A percentile compares a stretch with the other conserved stretches of the same genome.
phyloP scores from a whole-genome alignment of 2,329 filamentous ascomycete genomes.

The Nothophaeocryptopus gaeumannii region DNA sequence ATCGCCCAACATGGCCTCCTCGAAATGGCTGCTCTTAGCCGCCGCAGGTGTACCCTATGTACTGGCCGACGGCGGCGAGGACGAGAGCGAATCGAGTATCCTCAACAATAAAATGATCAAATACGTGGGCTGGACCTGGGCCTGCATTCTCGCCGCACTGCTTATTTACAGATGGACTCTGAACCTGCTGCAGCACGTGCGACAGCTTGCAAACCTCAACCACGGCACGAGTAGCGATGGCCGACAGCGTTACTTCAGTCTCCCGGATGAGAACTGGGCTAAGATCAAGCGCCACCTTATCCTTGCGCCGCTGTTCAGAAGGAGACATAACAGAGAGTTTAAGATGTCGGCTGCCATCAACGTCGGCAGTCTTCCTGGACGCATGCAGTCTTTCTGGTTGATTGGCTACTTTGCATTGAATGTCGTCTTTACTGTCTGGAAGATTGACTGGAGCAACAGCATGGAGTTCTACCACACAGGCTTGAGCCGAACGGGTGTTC shows the following conservation, averaged over 20 bases:
- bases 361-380: conserved; percentile 49
- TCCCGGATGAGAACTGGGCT: conserved; percentile 53
- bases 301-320: conserved; percentile 47
- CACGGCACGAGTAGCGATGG: conserved; percentile 58
- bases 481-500: conserved; percentile 66
- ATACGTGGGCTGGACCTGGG: conserved; percentile 51
- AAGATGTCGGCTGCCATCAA: conserved; percentile 50
- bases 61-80: conserved; percentile 10
- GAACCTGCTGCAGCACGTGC: conserved; percentile 63
- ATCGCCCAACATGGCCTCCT: conserved; percentile 12
- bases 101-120: conserved; percentile 34
- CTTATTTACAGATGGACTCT: conserved; percentile 65
- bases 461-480: conserved; percentile 68
- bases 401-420: conserved; percentile 50
- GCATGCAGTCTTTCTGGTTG: conserved; percentile 49
- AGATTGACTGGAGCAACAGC: conserved; percentile 58
- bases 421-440: conserved; percentile 46
- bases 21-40: conserved; percentile 20
- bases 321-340: conserved; percentile 52
- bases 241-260: conserved; percentile 71
- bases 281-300: conserved; percentile 47
- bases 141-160: conserved; percentile 60
- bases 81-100: conserved; percentile 15
- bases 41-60: conserved; percentile 12
- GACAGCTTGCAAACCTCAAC: conserved; percentile 71